Base-by-base conservation (phyloP, 164 flowering plant species). In the Houttuynia cordata region DNA sequence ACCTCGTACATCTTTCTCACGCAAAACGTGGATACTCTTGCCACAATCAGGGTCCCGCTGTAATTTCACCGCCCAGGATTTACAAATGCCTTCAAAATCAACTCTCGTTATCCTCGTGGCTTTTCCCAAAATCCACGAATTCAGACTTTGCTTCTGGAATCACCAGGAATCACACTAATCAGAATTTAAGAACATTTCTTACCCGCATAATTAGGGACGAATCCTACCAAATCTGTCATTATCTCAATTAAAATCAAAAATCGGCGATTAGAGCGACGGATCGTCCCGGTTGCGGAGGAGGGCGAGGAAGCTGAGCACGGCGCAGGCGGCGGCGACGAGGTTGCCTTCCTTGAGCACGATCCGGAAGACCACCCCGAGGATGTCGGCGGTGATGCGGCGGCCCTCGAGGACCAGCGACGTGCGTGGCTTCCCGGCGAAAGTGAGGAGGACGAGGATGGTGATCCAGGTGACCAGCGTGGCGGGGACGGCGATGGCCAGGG, bases 381-480 rank as follows among this genome's bases (percentile, higher is more conserved):
- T 79, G 60, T 88, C 96, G 1, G 74, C 53, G 10, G 84, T 83
- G 57, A 88, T 86, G 70, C 75, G 78, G 68, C 80, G 70, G 17
- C 93, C 87, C 22, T 79, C 81, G 4, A 57, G 64, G 10, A 72
- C 91, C 34, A 88, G 73, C 20, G 81, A 76, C 12, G 70, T 69
- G 25, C 83, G 81, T 0, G 85, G 81, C 45, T 81, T 84, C 19
- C 96, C 92, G 8, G 83, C 77, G 23, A 84, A 80, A 20, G 91
- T 70, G 10, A 88, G 74, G 52, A 84, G 80, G 62, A 86, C 91
- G 59, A 88, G 58, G 63, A 88, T 80, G 8, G 91, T 86, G 70
- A 84, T 83, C 88, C 93, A 86, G 7, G 87, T 68, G 45, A 88
- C 72, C 58, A 86, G 64, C 20, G 88, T 81, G 52, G 91, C 85